phyloP scores from a whole-genome alignment of 2,329 filamentous ascomycete species.

The Aureobasidium sp. region DNA sequence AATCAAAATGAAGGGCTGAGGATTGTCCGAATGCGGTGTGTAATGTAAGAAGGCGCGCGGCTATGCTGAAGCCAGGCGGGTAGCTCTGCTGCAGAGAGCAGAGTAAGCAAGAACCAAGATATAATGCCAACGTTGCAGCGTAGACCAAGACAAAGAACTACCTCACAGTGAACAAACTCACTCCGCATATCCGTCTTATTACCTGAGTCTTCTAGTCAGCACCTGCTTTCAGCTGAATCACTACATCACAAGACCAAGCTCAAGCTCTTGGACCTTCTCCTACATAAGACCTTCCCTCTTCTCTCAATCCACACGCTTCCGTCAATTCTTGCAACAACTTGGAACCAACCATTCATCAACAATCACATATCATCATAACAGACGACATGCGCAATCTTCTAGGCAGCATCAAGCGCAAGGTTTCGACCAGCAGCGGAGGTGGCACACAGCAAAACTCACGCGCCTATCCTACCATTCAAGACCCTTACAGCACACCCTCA shows the following conservation, averaged over 20 bases:
- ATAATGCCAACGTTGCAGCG: neutral
- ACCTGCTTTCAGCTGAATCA: neutral
- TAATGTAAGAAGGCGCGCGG: neutral
- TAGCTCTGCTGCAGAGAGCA: neutral
- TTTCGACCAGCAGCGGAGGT: neutral
- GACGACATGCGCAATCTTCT: constrained; percentile 1
- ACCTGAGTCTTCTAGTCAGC: neutral
- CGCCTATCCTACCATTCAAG: neutral
- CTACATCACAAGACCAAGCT: constrained; percentile 2
- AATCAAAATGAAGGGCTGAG: neutral
- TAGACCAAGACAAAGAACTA: neutral
- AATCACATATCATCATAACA: constrained; percentile 1
- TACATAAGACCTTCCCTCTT: neutral
- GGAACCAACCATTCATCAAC: neutral
- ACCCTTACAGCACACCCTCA: constrained; percentile 2
- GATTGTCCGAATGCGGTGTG: neutral
- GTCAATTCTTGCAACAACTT: neutral
- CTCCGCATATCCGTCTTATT: constrained; percentile 5
- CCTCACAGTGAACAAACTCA: neutral
- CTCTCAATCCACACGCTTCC: neutral
- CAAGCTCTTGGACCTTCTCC: neutral
- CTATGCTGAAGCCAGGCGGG: neutral
- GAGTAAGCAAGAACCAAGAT: neutral
- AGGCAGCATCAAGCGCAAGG: constrained; percentile 11
- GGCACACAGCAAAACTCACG: neutral